A percentile compares a stretch with the other conserved stretches of the same genome.
Evolutionary conservation across 2,329 filamentous ascomycete genomes (phyloP).

Genomic region (Fusarium marasasianum): DNA sequence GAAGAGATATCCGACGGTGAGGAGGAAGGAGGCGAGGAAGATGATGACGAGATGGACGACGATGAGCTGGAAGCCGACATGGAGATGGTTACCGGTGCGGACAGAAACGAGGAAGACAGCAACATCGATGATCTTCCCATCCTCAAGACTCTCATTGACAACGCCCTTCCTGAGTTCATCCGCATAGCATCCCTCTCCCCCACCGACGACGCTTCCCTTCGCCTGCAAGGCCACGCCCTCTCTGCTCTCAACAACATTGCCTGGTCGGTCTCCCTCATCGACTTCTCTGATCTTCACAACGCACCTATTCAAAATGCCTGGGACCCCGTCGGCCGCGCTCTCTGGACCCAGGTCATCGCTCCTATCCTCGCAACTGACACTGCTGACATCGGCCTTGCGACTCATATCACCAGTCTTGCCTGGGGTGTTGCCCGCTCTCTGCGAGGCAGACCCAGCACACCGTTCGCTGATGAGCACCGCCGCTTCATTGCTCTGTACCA

Average conservation of each 20-base stretch:
- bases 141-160: constrained; percentile 54
- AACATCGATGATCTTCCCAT: constrained; percentile 63
- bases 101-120: constrained; percentile 50
- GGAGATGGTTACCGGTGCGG: constrained; percentile 67
- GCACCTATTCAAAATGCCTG: constrained; percentile 62
- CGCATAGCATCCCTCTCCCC: constrained; percentile 55
- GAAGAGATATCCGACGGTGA: constrained; percentile 50
- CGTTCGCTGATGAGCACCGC: constrained; percentile 63
- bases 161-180: constrained; percentile 56
- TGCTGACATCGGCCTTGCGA: constrained; percentile 69
- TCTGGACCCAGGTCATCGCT: constrained; percentile 67
- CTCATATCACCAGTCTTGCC: constrained; percentile 70
- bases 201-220: constrained; percentile 52
- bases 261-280: constrained; percentile 71
- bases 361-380: constrained; percentile 69
- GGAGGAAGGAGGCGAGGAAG: constrained; percentile 49
- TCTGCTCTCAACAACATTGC: constrained; percentile 73
- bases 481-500: constrained; percentile 74
- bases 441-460: constrained; percentile 56
- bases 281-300: constrained; percentile 65
- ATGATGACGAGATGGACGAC: constrained; percentile 64
- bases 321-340: constrained; percentile 60
- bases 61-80: constrained; percentile 71
- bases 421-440: constrained; percentile 71
- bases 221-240: constrained; percentile 64